Base-by-base conservation (phyloP, 345 rosid species). In the Eucalyptus camaldulensis region DNA sequence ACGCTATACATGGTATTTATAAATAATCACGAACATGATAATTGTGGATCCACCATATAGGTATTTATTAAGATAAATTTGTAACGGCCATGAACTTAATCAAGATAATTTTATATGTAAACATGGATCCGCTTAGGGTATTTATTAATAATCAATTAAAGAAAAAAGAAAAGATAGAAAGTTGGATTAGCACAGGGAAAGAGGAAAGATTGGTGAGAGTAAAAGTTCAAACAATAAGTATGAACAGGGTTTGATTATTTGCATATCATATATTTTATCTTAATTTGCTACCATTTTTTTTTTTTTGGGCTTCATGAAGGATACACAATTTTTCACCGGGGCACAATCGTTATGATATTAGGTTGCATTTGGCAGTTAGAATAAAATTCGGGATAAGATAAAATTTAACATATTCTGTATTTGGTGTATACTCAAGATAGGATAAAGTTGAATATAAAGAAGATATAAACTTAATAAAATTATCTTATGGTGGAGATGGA, bases 321-420 rank as follows among this genome's bases (percentile, higher is more conserved):
- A n/a, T 29, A 65, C 65, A 29, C 72, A 60, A 60, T 60, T 6
- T 60, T 60, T 60, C 69, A 25, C 4, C 3, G 0, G 4, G 69
- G n/a, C 15, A 12, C 16, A 27, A 29, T 29, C 69, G 14, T 27
- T 60, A 60, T 60, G 69, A 60, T 27, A 60, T 60, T 60, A 60
- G 58, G 25, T 53, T 53, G 2, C 1, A 0, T 53, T 53, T 21
- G 10, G 24, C 0, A 21, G 9, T 53, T 53, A 53, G 5, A 53
- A 53, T 53, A 53, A 53, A 53, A 53, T 53, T 1, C 2, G 0
- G 0, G 25, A 2, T 53, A 21, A 1, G 25, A 21, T 21, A 21
- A 0, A 53, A 53, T 53, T 53, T 53, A 53, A 8, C 0, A 2
- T 53, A 53, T 53, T 1, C 0, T 53, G 5, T 53, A 53, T 53